Evolutionary conservation across 1,139 yeast species (phyloP).

Genomic region (Arxiozyma slooffiae): DNA sequence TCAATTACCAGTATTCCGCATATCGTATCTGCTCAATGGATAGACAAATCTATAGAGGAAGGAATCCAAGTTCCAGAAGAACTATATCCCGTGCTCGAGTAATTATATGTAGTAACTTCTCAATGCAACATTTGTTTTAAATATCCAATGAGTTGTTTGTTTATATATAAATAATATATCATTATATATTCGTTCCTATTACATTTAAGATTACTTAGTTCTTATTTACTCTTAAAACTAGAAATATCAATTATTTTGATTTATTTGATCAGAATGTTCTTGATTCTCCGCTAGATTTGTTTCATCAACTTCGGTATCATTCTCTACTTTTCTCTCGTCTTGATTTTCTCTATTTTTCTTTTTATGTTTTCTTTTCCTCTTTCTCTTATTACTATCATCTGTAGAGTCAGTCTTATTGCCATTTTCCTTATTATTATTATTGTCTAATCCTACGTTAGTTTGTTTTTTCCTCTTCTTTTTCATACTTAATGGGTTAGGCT

Average conservation of each 20-base stretch:
- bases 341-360: neutral
- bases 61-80: conserved; percentile 41
- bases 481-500: conserved; percentile 74
- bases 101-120: neutral
- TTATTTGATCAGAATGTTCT: neutral
- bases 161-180: neutral
- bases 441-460: conserved; percentile 37
- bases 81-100: conserved; percentile 19
- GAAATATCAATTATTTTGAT: neutral
- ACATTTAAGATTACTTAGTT: neutral
- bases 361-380: conserved; percentile 21
- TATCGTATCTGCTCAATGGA: conserved; percentile 39
- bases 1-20: conserved; percentile 35
- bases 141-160: no score
- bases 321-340: neutral
- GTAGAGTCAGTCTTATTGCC: neutral
- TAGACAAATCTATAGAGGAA: conserved; percentile 36
- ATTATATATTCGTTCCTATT: neutral
- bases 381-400: conserved; percentile 8
- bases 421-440: conserved; percentile 38
- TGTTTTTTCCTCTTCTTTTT: conserved; percentile 44
- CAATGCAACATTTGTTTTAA: neutral
- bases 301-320: neutral
- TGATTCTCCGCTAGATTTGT: neutral
- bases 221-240: no score